A percentile compares a stretch with the other conserved stretches of the same genome.
phyloP scores from a whole-genome alignment of 345 rosid genomes.

The Draba incana region DNA sequence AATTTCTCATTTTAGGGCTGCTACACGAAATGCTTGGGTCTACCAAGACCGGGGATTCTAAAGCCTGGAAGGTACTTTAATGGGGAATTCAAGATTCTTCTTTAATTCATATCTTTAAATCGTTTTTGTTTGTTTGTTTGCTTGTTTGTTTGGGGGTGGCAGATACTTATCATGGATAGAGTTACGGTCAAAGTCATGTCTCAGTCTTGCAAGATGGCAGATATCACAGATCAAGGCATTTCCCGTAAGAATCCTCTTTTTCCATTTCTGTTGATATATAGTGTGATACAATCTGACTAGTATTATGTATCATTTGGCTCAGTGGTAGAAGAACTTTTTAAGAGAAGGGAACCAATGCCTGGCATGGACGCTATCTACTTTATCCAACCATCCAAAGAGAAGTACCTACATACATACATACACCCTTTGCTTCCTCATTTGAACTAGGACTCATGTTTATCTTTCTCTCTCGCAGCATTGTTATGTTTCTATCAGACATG shows the following conservation, averaged over 20 bases:
- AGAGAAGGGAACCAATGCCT: constrained; percentile 85
- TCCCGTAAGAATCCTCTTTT: constrained; percentile 58
- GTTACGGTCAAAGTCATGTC: constrained; percentile 93
- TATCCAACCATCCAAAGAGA: constrained; percentile 89
- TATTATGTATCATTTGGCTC: constrained; percentile 12
- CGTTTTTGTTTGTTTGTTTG: too few species aligned
- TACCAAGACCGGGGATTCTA: constrained; percentile 64
- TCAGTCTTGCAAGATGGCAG: constrained; percentile 86
- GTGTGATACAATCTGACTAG: too few species aligned
- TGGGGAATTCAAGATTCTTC: not conserved
- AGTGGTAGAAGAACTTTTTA: constrained; percentile 98
- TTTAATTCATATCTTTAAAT: too few species aligned
- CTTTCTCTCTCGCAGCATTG: constrained; percentile 64
- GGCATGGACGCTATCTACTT: constrained; percentile 92
- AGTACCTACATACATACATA: constrained; percentile 43
- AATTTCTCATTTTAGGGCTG: constrained; percentile 52
- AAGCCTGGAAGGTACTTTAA: constrained; percentile 70
- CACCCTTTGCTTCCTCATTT: not conserved
- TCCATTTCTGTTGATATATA: too few species aligned
- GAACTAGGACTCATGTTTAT: constrained; percentile 19
- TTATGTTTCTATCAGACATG: constrained; percentile 99
- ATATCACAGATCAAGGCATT: constrained; percentile 94
- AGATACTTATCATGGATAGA: constrained; percentile 93
- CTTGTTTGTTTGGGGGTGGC: constrained; percentile 13
- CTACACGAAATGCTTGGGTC: constrained; percentile 87